Evolutionary conservation across 106 monocot species (phyloP).

Genomic region (Dactylorhiza incarnata): DNA sequence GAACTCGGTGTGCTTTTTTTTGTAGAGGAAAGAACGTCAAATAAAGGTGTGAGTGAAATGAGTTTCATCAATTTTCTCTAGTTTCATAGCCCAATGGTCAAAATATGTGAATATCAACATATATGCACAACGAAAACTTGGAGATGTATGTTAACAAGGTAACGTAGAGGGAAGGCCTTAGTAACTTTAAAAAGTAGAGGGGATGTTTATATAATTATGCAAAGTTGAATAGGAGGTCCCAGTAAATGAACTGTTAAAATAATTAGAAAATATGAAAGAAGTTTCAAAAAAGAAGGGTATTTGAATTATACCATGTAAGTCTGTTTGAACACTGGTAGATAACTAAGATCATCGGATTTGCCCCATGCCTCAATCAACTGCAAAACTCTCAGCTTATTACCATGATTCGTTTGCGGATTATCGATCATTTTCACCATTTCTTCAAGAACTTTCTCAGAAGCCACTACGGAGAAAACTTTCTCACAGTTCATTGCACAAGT

Average conservation of each 20-base stretch:
- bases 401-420: constrained; percentile 39
- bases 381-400: constrained; percentile 38
- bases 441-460: constrained; percentile 72
- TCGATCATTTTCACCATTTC: constrained; percentile 76
- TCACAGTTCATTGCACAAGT: constrained; percentile 81
- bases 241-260: not conserved
- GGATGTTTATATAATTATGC: too few species aligned
- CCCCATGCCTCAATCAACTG: constrained; percentile 82
- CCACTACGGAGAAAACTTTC: constrained; percentile 67
- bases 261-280: not conserved
- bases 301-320: constrained; percentile 44
- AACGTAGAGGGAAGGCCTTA: not conserved
- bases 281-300: not conserved
- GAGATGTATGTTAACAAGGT: too few species aligned
- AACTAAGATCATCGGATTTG: constrained; percentile 61
- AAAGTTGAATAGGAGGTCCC: too few species aligned
- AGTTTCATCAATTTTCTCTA: too few species aligned
- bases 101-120: too few species aligned
- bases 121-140: too few species aligned
- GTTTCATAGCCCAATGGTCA: too few species aligned
- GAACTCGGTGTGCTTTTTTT: too few species aligned
- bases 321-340: constrained; percentile 64
- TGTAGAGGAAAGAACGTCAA: too few species aligned
- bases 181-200: too few species aligned
- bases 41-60: too few species aligned